Percentiles rank a stretch among this genome's conserved stretches.
These are phyloP conservation scores for Amanita jacksonii DNA, from an alignment of 768 basidiomycete genomes.

Conservation along the genomic window DNA sequence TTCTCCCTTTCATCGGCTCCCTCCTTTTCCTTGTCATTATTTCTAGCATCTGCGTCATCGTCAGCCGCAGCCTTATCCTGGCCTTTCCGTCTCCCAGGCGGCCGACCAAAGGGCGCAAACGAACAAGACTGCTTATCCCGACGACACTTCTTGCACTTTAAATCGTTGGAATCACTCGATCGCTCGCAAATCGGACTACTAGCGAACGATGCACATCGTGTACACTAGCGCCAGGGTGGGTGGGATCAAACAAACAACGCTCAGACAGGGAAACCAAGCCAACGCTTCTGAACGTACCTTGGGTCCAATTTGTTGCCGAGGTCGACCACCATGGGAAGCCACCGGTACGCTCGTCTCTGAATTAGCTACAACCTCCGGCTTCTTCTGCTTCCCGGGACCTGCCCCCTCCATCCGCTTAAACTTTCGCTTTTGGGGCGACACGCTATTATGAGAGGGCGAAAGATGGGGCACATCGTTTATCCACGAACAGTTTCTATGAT, in stretches of 20 bases:
- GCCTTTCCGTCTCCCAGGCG: not conserved
- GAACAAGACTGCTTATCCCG: conserved; percentile 5
- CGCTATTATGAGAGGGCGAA: not conserved
- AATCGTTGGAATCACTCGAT: not conserved
- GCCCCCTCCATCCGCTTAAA: not conserved
- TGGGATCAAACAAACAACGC: not conserved
- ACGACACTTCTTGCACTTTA: conserved; percentile 4
- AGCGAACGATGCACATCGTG: conserved; percentile 1
- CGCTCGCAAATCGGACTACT: conserved; percentile 1
- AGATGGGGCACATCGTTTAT: not conserved
- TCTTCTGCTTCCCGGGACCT: not conserved
- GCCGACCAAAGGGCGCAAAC: not conserved
- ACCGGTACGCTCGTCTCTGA: too few species aligned
- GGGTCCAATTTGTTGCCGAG: not conserved
- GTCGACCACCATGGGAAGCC: too few species aligned
- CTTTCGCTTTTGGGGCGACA: not conserved
- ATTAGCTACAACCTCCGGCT: not conserved
- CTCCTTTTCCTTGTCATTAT: not conserved
- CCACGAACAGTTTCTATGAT: conserved; percentile 3
- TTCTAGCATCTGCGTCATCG: not conserved
- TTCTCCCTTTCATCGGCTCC: not conserved
- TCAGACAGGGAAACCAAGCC: not conserved
- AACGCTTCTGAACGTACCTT: not conserved
- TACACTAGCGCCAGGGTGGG: too few species aligned
- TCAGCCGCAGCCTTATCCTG: not conserved